Base-by-base conservation (phyloP, 257 asterid genomes). In the Gardenia jasminoides region DNA sequence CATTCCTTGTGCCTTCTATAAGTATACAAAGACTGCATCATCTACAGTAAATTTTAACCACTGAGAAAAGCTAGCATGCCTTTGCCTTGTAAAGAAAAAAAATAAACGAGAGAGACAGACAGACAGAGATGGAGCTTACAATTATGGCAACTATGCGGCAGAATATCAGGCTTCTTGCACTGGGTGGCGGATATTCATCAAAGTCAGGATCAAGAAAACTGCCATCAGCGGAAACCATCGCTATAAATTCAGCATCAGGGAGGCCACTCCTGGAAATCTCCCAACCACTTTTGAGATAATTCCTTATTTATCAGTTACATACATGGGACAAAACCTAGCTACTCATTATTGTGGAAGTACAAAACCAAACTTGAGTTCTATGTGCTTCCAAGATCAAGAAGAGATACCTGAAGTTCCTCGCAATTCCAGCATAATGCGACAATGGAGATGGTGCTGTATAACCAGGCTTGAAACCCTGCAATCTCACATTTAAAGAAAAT, bases 401-500 rank as follows among this genome's bases (percentile, higher is more conserved):
- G 39, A 65, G 64, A 62, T 75, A 94, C 99, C 97, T 90, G 84
- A 90, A 89, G 88, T 90, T 88, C 85, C 87, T 82, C 0, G 96
- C 89, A 77, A 86, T 83, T 75, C 94, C 88, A 47, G 92, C 87
- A 71, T 75, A 84, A 81, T 82, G 87, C 76, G 86, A 88, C 67
- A 90, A 81, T 77, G 92, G 93, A 72, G 97, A 86, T 26, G 97
- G 91, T 20, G 96, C 91, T 58, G 91, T 88, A 71, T 93, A 95
- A 66, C 88, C 93, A 50, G 99, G 94, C 88, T 79, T 87, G 88
- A 90, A 95, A 75, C 84, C 83, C 99, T 94, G 89, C 85, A 86
- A 79, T 72, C 67, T 75, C 83, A 41, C 43, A 79, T 78, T 41
- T 59, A 61, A 70, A 76, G 67, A 28, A 17, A 80, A 67, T n/a